Evolutionary conservation across 192 early-diverging fungal species (phyloP), one percentile per base, ranked within the genome.

Genomic region (Podila horticola): DNA sequence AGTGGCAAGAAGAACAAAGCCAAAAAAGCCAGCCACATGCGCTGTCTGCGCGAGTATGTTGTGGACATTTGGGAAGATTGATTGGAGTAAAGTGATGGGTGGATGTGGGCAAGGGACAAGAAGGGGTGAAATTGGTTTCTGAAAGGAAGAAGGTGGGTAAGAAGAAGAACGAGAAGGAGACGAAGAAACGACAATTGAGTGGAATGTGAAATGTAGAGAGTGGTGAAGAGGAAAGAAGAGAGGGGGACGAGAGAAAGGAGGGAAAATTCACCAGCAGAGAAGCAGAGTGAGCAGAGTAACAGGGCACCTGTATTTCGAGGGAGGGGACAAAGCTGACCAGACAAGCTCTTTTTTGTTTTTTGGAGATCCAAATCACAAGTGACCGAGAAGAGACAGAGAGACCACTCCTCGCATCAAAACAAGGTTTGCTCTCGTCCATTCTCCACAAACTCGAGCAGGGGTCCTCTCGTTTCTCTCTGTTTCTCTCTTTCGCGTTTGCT

Each of bases 1-100:
- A 81, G 24, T 12, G 77, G 77, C 20, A 81, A 67, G 66, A 81
- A 81, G 71, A 81, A 81, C 26, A 71, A 69, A 15, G 77, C 77
- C 4, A 81, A 11, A 50, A 81, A 81, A 55, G 77, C 77, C 52
- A 81, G 66, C 71, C 71, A 81, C 67, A 81, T 68, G 61, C 77
- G 77, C 77, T 81, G 77, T 55, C 77, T 81, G 49, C 77, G 77
- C 62, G 77, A 81, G 66, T 69, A 69, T 55, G 62, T 65, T 9
- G 68, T 67, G 24, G 76, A 48, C 76, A 79, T 79, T 28, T 19
- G 19, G 50, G 12, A 62, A 31, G 50, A 31, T 29, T 33, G 11
- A 58, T 17, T 49, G 31, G 48, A 22, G 58, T 58, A 19, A 24
- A 24, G 41, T 67, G 51, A 61, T 19, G 72, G 11, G 19, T 52